These are phyloP conservation scores for Lichtheimia hyalospora DNA, from an alignment of 371 early-diverging fungal species.

Conservation along the genomic window DNA sequence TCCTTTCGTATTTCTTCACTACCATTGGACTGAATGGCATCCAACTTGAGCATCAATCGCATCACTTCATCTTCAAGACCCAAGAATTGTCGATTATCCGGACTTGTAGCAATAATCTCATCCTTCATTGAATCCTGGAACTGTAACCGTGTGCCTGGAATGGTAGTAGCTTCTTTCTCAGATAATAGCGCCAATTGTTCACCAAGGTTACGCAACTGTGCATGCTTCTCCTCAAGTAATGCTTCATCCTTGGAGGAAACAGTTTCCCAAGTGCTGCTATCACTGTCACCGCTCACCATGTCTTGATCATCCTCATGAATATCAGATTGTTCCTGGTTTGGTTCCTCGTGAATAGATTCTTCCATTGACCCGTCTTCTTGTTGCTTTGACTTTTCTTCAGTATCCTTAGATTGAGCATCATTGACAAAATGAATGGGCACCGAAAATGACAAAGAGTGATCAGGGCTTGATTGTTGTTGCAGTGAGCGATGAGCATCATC, in stretches of 20 bases:
- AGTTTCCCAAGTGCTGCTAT: too few species aligned
- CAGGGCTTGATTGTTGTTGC: too few species aligned
- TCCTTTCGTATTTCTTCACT: conserved; percentile 31
- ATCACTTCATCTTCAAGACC: conserved; percentile 24
- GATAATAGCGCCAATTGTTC: conserved; percentile 2
- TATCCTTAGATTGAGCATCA: too few species aligned
- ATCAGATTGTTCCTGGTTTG: conserved; percentile 1
- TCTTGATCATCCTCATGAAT: neutral
- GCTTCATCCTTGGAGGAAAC: too few species aligned
- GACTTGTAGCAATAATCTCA: conserved; percentile 10
- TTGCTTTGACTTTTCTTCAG: neutral
- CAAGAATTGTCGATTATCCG: conserved; percentile 23
- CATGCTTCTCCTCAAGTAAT: neutral
- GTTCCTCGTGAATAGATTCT: neutral
- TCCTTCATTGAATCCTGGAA: neutral
- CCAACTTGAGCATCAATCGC: conserved; percentile 32
- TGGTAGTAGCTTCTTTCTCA: neutral
- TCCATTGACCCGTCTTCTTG: conserved; percentile 1
- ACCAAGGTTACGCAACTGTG: conserved; percentile 2
- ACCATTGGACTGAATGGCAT: conserved; percentile 41
- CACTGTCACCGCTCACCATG: neutral
- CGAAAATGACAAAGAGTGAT: too few species aligned
- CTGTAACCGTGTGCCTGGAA: conserved; percentile 2
- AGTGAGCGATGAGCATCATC: too few species aligned
- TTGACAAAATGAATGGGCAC: too few species aligned